Evolutionary conservation across 371 early-diverging fungal genomes (phyloP), one percentile per base, ranked within the genome.

Genomic region (Lichtheimia ornata): DNA sequence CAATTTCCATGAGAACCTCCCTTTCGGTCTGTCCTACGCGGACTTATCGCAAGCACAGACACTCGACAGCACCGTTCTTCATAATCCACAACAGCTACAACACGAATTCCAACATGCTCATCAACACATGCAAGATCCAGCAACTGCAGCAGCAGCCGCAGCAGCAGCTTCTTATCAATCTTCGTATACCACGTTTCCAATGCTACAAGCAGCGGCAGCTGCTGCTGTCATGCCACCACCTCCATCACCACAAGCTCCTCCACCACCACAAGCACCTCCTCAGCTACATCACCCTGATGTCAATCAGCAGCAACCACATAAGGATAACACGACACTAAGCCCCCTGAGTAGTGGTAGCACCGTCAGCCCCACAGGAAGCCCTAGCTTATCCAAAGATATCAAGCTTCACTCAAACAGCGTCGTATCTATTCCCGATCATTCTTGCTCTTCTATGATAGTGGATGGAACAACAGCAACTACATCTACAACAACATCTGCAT

Each of bases 1-100:
- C 47, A 69, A 64, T 55, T 64, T 69, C 45, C 65, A 64, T 49
- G 69, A 69, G 24, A 69, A 64, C 59, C 64, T 69, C 47, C 69
- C 59, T 51, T 69, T 69, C 50, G 59, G 64, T 54, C 58, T 69
- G 56, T 55, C 65, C 49, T 69, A 69, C 60, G 62, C 69, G 52
- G 69, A 69, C 61, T 64, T 69, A 44, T 64, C 69, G 53, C 69
- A 62, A 49, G 56, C 64, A 54, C 62, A 55, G 58, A 53, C 61
- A 20, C 55, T 69, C 27, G 64, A 68, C 51, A 62, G 20, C 47
- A 58, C 62, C n/a, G 65, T 58, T 28, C 61, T 67, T 9, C 63
- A 67, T 50, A 67, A 59, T 56, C 51, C 68, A 17, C 58, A 57
- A 47, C 59, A 63, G n/a, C 58, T 56, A 49, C 43, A 55, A 20